These are phyloP conservation scores for barrel medic (Medicago truncatula) DNA, from an alignment of 306 rosid species.

Conservation along the genomic window MtrunA17r5.0-ANR NC_053043.1:2920501-2921000, in stretches of 20 bases:
- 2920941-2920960: no score
- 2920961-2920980: no score
- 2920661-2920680: no score
- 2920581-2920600: no score
- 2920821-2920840: not conserved
- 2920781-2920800: not conserved
- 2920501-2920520: no score
- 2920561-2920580: no score
- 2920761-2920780: not conserved
- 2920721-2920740: not conserved
- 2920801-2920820: not conserved
- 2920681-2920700: no score
- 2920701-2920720: not conserved
- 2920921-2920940: no score
- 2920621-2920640: not conserved
- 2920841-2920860: not conserved
- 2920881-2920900: not conserved
- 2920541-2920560: no score
- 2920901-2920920: not conserved
- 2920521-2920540: no score
- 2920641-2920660: not conserved
- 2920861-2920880: no score
- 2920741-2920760: not conserved
- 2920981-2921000: no score
- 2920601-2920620: not conserved